phyloP scores from a whole-genome alignment of 2,329 filamentous ascomycete species.

The Fusarium duplospermum region DNA sequence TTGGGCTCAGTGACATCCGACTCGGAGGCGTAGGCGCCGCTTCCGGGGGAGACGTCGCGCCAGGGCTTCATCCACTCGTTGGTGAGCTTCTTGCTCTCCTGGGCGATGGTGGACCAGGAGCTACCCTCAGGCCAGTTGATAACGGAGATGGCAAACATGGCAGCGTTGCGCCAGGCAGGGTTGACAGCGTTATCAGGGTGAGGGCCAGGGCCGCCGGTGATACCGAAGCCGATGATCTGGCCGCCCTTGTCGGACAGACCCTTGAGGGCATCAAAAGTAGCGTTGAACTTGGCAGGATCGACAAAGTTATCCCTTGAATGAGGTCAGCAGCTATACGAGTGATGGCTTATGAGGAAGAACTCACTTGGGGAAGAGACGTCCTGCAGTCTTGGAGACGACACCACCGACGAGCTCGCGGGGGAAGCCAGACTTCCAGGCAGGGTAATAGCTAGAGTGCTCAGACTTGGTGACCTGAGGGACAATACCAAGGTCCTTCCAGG shows the following conservation, averaged over 20 bases:
- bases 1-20: constrained; percentile 36
- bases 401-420: constrained; percentile 27
- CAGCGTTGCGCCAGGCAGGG: constrained; percentile 60
- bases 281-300: constrained; percentile 44
- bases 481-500: constrained; percentile 30
- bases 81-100: constrained; percentile 33
- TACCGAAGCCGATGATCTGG: constrained; percentile 55
- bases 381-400: constrained; percentile 31
- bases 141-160: constrained; percentile 52
- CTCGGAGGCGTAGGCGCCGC: constrained; percentile 39
- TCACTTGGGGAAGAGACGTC: constrained; percentile 39
- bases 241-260: constrained; percentile 55
- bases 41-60: constrained; percentile 33
- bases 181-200: constrained; percentile 57
- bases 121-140: constrained; percentile 45
- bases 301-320: constrained; percentile 26
- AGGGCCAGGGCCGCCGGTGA: constrained; percentile 46
- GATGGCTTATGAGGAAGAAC: background rate
- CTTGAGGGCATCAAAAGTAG: constrained; percentile 52
- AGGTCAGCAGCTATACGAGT: background rate
- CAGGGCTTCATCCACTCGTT: constrained; percentile 45
- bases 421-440: constrained; percentile 37
- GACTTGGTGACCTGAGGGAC: constrained; percentile 13
- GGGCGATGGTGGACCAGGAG: constrained; percentile 18
- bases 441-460: constrained; percentile 33